These are phyloP conservation scores for Crithidia expoeki DNA, from an alignment of 208 protist genomes.

Conservation along the genomic window DNA sequence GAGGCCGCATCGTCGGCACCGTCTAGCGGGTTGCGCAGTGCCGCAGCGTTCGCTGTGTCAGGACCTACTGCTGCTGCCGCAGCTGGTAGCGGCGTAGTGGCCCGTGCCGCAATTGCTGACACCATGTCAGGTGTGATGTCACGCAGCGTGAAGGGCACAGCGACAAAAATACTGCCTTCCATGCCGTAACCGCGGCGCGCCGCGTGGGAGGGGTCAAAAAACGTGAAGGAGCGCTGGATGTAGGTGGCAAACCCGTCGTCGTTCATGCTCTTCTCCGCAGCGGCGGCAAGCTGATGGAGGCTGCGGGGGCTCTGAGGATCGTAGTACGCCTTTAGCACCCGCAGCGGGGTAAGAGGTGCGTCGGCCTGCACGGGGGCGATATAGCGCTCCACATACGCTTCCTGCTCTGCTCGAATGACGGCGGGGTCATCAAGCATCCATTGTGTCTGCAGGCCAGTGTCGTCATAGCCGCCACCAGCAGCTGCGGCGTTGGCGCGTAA, in stretches of 20 bases:
- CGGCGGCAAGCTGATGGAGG: constrained; percentile 30
- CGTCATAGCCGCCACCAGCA: too few relatives aligned
- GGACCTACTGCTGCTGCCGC: too few relatives aligned
- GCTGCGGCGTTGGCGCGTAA: neutral
- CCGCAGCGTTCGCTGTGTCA: neutral
- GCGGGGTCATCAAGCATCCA: constrained; percentile 21
- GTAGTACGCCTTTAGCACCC: constrained; percentile 33
- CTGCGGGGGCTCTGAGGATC: constrained; percentile 16
- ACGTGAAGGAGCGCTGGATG: constrained; percentile 30
- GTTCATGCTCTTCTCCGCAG: constrained; percentile 42
- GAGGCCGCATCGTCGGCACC: constrained; percentile 6
- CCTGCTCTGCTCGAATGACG: constrained; percentile 18
- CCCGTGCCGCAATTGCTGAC: constrained; percentile 1
- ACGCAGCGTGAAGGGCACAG: constrained; percentile 24
- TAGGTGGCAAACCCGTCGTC: constrained; percentile 38
- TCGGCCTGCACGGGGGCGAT: constrained; percentile 13
- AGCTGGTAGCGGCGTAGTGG: neutral
- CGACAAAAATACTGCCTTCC: constrained; percentile 51
- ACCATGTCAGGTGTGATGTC: constrained; percentile 24
- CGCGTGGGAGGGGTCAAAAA: constrained; percentile 40
- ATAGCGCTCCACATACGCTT: constrained; percentile 29
- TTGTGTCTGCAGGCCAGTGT: neutral
- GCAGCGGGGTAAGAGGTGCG: constrained; percentile 22
- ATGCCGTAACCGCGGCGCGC: constrained; percentile 44
- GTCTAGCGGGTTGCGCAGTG: constrained; percentile 9